These are phyloP conservation scores for Protea cynaroides DNA, from an alignment of 164 flowering plant species.

Conservation along the genomic window DNA sequence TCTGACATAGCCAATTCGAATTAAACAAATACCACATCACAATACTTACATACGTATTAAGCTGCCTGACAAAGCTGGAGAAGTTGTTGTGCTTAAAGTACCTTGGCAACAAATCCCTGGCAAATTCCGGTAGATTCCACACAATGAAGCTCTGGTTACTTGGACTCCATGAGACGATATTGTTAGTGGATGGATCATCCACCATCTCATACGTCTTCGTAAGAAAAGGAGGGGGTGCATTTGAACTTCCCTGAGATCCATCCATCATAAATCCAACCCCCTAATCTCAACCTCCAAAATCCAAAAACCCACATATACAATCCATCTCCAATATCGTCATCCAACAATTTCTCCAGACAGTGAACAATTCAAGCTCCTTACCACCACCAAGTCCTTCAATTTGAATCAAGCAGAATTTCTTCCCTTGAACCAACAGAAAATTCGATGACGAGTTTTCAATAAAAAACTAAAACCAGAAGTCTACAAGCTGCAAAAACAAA, in stretches of 20 bases:
- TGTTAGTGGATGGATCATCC: conserved; percentile 10
- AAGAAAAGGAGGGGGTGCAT: conserved; percentile 13
- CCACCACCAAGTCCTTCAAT: neutral
- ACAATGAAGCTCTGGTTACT: neutral
- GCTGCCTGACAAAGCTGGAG: too few relatives aligned
- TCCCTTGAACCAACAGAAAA: neutral
- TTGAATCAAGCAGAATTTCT: neutral
- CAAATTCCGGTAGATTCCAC: neutral
- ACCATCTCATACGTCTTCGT: conserved; percentile 18
- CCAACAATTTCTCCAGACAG: neutral
- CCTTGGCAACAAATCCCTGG: too few relatives aligned
- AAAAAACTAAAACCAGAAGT: too few relatives aligned
- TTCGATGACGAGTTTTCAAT: neutral
- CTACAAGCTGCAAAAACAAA: too few relatives aligned
- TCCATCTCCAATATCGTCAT: neutral
- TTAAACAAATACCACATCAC: neutral
- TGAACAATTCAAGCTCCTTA: neutral
- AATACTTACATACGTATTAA: too few relatives aligned
- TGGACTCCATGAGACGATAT: conserved; percentile 10
- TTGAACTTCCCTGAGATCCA: conserved; percentile 1
- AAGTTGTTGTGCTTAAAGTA: too few relatives aligned
- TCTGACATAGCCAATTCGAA: neutral
- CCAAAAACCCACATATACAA: neutral
- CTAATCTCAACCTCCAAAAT: neutral
- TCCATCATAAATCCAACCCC: neutral